Evolutionary conservation across 108 stramenopile genomes (phyloP).

Genomic region (Cylindrotheca fusiformis): DNA sequence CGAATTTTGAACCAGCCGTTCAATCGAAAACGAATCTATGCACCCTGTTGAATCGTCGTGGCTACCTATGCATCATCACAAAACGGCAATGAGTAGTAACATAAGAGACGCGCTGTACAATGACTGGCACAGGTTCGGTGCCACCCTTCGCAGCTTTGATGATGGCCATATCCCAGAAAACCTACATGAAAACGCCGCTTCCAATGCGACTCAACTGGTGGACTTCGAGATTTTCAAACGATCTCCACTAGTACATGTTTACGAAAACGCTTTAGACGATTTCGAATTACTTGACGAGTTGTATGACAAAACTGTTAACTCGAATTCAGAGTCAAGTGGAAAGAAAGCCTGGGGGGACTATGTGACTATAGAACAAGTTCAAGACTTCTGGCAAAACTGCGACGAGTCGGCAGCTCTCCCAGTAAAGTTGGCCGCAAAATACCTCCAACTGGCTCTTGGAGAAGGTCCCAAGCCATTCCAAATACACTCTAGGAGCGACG

Average conservation of each 20-base stretch:
- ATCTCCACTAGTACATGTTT: conserved; percentile 21
- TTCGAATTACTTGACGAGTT: conserved; percentile 23
- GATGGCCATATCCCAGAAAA: conserved; percentile 72
- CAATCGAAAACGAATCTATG: no score
- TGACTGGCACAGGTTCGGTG: conserved; percentile 6
- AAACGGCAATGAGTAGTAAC: no score
- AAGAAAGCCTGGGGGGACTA: conserved; percentile 69
- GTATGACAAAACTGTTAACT: conserved; percentile 20
- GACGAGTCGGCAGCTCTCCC: neutral
- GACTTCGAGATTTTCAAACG: conserved; percentile 1
- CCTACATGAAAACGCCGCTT: neutral
- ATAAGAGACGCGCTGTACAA: no score
- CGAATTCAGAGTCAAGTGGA: neutral
- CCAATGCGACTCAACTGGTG: neutral
- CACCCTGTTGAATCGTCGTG: no score
- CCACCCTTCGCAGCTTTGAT: conserved; percentile 23
- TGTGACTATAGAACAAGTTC: conserved; percentile 54
- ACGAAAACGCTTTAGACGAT: conserved; percentile 23
- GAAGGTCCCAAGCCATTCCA: neutral
- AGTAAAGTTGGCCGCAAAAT: conserved; percentile 8
- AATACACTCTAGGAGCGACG: neutral
- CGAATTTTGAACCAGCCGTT: no score
- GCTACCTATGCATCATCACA: no score
- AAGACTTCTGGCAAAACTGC: conserved; percentile 28
- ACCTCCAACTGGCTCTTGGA: conserved; percentile 12